Evolutionary conservation across 306 rosid species (phyloP).

Genomic region (Cicer arietinum): DNA sequence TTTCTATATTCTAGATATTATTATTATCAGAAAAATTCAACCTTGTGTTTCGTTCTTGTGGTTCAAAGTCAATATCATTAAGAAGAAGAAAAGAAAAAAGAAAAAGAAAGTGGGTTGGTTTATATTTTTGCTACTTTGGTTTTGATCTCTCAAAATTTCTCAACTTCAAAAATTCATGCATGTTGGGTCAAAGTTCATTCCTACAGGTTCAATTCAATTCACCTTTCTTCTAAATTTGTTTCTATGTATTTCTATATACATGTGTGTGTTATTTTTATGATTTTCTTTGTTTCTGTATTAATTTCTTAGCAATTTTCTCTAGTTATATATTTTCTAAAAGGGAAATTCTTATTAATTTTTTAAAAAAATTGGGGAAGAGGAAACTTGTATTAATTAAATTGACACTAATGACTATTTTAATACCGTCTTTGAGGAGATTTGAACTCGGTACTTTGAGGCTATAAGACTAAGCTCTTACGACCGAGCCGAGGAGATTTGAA

Average conservation of each 20-base stretch:
- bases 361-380: too few species aligned
- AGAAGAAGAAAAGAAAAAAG: background rate
- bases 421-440: too few species aligned
- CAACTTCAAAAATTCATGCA: conserved; percentile 3
- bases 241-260: background rate
- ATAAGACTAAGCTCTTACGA: too few species aligned
- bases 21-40: conserved; percentile 28
- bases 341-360: too few species aligned
- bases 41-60: conserved; percentile 30
- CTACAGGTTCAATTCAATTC: conserved; percentile 42
- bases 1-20: conserved; percentile 45
- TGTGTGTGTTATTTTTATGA: conserved; percentile 3
- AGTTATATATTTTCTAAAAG: background rate
- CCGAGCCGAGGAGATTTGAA: too few species aligned
- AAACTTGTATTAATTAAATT: too few species aligned
- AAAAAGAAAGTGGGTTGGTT: conserved; percentile 5
- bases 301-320: background rate
- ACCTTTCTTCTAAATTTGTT: background rate
- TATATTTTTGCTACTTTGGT: conserved; percentile 24
- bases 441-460: too few species aligned
- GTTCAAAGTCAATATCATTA: conserved; percentile 28
- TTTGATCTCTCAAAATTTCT: conserved; percentile 17
- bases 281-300: background rate
- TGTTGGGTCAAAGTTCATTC: conserved; percentile 28
- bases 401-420: too few species aligned